A percentile compares a stretch with the other conserved stretches of the same genome.
phyloP scores from a whole-genome alignment of 129 eudicot genomes.

The Saposhnikovia divaricata region DNA sequence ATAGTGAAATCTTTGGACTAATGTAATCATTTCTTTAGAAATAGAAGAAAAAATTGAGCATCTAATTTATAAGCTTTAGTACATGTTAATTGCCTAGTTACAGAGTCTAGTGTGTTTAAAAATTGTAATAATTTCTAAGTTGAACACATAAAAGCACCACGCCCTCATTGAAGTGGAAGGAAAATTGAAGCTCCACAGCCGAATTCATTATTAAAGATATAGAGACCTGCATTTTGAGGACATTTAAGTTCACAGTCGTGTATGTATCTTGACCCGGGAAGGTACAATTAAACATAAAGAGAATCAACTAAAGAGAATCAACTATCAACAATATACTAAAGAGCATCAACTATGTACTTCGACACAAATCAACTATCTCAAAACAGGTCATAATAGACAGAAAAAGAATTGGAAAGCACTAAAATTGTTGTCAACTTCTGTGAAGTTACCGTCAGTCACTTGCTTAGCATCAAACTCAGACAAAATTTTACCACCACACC shows the following conservation, averaged over 20 bases:
- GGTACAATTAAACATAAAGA: not conserved
- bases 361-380: too few relatives aligned
- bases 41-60: not conserved
- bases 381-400: too few relatives aligned
- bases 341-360: too few relatives aligned
- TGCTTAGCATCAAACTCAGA: too few relatives aligned
- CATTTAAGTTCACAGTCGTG: not conserved
- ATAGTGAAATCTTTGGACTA: not conserved
- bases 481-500: too few relatives aligned
- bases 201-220: not conserved
- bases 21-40: not conserved
- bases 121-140: not conserved
- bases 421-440: too few relatives aligned
- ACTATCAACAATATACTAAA: too few relatives aligned
- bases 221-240: not conserved
- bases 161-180: not conserved
- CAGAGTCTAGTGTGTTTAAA: not conserved
- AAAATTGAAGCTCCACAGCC: not conserved
- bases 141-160: too few relatives aligned
- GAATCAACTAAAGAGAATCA: too few relatives aligned
- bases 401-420: too few relatives aligned
- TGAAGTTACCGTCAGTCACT: too few relatives aligned
- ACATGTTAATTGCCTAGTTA: not conserved
- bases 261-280: not conserved
- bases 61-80: not conserved